Percentiles rank a stretch among this genome's conserved stretches.
Conservation (phyloP, 78 protist genomes). For the Dictyostelium citrinum region DNA sequence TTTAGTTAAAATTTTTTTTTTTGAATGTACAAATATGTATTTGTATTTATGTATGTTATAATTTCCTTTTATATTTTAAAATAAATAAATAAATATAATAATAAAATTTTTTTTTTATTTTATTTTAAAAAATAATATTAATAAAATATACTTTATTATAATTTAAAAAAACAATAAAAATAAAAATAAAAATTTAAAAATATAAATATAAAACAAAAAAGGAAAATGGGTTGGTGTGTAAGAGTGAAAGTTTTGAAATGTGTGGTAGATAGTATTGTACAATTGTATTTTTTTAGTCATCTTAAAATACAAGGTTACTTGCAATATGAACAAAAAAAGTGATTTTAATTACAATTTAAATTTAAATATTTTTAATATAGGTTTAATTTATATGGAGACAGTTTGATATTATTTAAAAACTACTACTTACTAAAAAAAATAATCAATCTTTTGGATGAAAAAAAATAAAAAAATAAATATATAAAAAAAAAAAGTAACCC, state of each 20-base stretch:
- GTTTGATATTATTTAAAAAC: background rate
- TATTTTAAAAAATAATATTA: too few relatives aligned
- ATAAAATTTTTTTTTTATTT: too few relatives aligned
- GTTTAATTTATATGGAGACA: background rate
- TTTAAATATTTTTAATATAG: background rate
- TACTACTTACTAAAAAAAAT: background rate
- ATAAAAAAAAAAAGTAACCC: too few relatives aligned
- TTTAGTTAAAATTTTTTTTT: background rate
- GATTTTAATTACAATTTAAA: background rate
- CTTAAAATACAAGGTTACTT: background rate
- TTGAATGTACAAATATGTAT: background rate
- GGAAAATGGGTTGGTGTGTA: background rate
- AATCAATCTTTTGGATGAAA: background rate
- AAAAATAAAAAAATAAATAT: background rate
- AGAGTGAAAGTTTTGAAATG: background rate
- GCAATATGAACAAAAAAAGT: background rate
- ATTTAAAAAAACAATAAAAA: background rate
- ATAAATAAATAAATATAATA: background rate
- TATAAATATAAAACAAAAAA: background rate
- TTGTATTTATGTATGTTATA: background rate
- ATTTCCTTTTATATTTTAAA: background rate
- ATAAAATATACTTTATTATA: too few relatives aligned
- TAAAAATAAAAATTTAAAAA: too few relatives aligned
- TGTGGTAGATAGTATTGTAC: background rate
- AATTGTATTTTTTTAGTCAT: background rate